A percentile compares a stretch with the other conserved stretches of the same genome.
Conservation (phyloP, 768 basidiomycete species). For the Boletales sp. region DNA sequence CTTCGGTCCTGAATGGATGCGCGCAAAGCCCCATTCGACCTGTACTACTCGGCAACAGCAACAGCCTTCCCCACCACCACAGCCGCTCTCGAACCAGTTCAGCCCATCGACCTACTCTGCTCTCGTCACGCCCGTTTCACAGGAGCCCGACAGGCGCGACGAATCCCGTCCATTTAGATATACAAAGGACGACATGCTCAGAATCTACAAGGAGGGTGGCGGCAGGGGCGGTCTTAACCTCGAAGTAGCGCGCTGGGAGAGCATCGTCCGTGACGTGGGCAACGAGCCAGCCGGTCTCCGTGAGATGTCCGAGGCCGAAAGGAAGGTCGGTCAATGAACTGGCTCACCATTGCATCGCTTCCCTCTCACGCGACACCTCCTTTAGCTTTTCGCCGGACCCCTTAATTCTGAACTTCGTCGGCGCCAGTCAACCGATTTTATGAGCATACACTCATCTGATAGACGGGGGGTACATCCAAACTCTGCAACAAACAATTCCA, state of each 20-base stretch:
- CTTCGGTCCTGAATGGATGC: slow-evolving; percentile 94
- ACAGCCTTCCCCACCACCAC: slow-evolving; percentile 60
- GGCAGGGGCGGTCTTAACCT: slow-evolving; percentile 71
- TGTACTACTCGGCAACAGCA: slow-evolving; percentile 45
- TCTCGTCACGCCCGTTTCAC: slow-evolving; percentile 45
- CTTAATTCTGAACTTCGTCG: slow-evolving; percentile 87
- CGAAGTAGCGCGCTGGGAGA: slow-evolving; percentile 88
- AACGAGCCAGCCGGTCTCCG: slow-evolving; percentile 71
- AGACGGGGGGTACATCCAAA: slow-evolving; percentile 54
- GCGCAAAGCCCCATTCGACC: slow-evolving; percentile 60
- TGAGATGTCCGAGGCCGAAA: slow-evolving; percentile 80
- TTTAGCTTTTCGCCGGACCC: slow-evolving; percentile 70
- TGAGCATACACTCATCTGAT: slow-evolving; percentile 59
- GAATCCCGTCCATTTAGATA: slow-evolving; percentile 79
- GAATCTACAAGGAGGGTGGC: slow-evolving; percentile 78
- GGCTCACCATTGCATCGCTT: neutral
- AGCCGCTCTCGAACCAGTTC: slow-evolving; percentile 40
- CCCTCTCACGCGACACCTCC: slow-evolving; percentile 24
- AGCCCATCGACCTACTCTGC: slow-evolving; percentile 70
- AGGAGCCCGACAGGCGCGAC: slow-evolving; percentile 55
- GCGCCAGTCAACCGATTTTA: slow-evolving; percentile 74
- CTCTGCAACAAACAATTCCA: slow-evolving; percentile 47
- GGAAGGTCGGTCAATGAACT: slow-evolving; percentile 59
- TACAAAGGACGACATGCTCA: slow-evolving; percentile 79
- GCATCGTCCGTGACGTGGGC: slow-evolving; percentile 75